Evolutionary conservation across 495 filamentous ascomycete genomes (phyloP).

Genomic region (Achaetomiella virescens): DNA sequence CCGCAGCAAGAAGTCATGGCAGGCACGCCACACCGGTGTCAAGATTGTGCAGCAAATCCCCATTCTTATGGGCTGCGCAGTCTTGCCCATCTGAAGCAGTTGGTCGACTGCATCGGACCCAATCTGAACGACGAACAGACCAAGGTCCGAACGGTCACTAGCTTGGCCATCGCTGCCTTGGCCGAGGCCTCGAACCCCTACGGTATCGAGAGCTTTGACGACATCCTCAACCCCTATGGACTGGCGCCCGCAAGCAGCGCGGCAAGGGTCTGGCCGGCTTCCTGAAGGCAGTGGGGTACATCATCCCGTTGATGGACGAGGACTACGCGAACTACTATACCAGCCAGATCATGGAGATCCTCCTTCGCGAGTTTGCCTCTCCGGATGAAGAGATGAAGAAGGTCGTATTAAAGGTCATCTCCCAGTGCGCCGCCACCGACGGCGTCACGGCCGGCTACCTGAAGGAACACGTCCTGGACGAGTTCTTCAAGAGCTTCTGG

Average conservation of each 20-base stretch:
- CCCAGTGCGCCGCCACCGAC: constrained; percentile 90
- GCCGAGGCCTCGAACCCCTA: constrained; percentile 97
- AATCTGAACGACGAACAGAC: constrained; percentile 97
- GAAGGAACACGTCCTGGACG: constrained; percentile 87
- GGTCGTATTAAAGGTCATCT: constrained; percentile 93
- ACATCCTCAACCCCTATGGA: constrained; percentile 98
- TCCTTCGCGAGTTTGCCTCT: constrained; percentile 90
- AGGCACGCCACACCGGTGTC: constrained; percentile 96
- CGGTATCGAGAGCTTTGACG: constrained; percentile 98
- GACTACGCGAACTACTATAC: constrained; percentile 99
- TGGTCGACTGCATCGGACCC: constrained; percentile 94
- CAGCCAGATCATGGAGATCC: constrained; percentile 96
- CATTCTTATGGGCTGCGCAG: constrained; percentile 98
- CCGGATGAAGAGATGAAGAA: constrained; percentile 99
- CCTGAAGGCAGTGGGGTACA: constrained; percentile 94
- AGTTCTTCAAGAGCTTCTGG: constrained; percentile 99
- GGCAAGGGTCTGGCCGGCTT: constrained; percentile 95
- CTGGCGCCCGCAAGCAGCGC: constrained; percentile 87
- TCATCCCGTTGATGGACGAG: constrained; percentile 99
- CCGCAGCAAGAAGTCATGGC: constrained; percentile 97
- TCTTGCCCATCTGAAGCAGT: constrained; percentile 88
- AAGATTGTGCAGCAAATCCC: constrained; percentile 99
- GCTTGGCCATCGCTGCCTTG: constrained; percentile 88
- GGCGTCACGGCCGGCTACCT: constrained; percentile 93
- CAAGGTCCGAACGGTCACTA: constrained; percentile 93